Evolutionary conservation across 495 filamentous ascomycete species (phyloP), one percentile per base, ranked within the genome.

Genomic region (Aspergillus leporis): DNA sequence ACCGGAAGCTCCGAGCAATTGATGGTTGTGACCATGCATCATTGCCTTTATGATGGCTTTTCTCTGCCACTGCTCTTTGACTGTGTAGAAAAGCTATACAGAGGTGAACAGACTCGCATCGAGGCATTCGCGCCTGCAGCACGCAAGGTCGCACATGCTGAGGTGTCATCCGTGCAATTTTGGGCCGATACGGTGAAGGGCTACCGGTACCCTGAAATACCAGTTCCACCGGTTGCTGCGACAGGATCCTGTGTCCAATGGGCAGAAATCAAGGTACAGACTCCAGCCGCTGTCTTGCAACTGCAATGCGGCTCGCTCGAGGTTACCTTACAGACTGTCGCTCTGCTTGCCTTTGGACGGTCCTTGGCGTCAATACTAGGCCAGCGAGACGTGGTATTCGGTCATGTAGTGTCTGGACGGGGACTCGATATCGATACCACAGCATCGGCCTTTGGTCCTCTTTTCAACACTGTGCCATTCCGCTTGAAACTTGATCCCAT

Each of bases 391-490:
- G 23, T 71, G 7, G 61, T 69, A 3, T 67, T 71, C 56, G 69
- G 69, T 14, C 66, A 69, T 53, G 55, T 62, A 5, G 55, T 62
- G 16, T 58, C 60, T 14, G 54, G 55, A 18, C 54, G 54, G 5
- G 50, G 48, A 3, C 55, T 30, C 18, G 49, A 53, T 43, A 30
- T 19, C 21, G 54, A 54, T 47, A 5, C 41, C 18, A 43, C 40
- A 40, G 60, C 47, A 74, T 3, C 54, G 16, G 76, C 85, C 9
- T 81, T 89, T 28, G 90, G 90, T 0, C 90, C 90, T 0, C 66
- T 92, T 5, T 91, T 94, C 76, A 94, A 93, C 69, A 92, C 90
- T 0, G 70, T 94, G 0, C 89, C 90, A 3, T 86, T 86, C 62
- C 70, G 76, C 23, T 51, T 83, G 16, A 65, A 67, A 14, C 21